Conservation (phyloP, 148 eudicot species). For the Pouteria glomerata region DNA sequence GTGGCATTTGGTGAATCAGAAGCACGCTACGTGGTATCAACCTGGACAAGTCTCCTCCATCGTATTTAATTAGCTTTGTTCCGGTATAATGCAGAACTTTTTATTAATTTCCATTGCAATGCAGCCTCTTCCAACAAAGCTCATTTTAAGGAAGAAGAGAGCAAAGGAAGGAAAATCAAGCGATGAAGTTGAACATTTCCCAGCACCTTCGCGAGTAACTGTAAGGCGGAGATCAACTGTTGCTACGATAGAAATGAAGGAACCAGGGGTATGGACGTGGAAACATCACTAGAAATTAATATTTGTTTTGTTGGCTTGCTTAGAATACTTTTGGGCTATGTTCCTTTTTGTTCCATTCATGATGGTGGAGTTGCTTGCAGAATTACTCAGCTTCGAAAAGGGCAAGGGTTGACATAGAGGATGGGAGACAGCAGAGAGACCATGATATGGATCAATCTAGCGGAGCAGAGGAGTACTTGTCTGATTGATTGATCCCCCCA, state of each 20-base stretch:
- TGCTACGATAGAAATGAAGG: conserved; percentile 54
- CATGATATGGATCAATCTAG: conserved; percentile 55
- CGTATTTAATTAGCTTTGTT: neutral
- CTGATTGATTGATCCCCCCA: conserved; percentile 45
- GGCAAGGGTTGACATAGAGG: conserved; percentile 36
- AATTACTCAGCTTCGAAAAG: conserved; percentile 31
- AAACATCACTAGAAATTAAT: neutral
- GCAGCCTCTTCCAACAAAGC: conserved; percentile 94
- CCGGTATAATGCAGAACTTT: neutral
- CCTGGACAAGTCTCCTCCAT: neutral
- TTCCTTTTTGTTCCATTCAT: neutral
- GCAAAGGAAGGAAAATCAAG: conserved; percentile 76
- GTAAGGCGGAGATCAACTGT: conserved; percentile 54
- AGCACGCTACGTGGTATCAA: conserved; percentile 72
- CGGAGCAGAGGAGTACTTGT: conserved; percentile 46
- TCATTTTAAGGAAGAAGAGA: conserved; percentile 78
- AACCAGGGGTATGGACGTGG: conserved; percentile 38
- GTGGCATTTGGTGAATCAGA: conserved; percentile 78
- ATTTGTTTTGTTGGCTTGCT: neutral
- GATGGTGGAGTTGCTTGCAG: conserved; percentile 26
- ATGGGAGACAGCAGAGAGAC: conserved; percentile 27
- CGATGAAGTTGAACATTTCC: conserved; percentile 82
- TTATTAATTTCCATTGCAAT: conserved; percentile 12
- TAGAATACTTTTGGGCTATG: neutral
- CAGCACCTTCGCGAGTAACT: conserved; percentile 61